These are phyloP conservation scores for Triticum timopheevii DNA, from an alignment of 176 grass and related monocot genomes.

Conservation along the genomic window DNA sequence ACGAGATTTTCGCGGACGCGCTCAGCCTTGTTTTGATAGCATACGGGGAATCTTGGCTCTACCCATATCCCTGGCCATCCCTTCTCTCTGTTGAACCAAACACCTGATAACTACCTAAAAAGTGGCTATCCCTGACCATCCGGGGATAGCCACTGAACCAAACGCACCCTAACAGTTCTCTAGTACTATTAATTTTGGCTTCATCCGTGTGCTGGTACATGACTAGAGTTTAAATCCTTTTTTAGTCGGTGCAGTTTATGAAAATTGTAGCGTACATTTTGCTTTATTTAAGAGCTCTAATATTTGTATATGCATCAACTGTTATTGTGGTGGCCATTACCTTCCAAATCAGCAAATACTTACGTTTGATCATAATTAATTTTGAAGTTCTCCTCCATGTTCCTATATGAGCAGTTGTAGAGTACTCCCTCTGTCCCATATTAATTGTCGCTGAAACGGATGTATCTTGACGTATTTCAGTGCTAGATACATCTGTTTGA, in stretches of 20 bases:
- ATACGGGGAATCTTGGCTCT: too few species aligned
- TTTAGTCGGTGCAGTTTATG: neutral
- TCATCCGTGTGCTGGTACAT: neutral
- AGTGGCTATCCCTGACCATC: too few species aligned
- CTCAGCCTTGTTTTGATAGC: too few species aligned
- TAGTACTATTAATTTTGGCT: slow-evolving; percentile 11
- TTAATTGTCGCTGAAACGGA: too few species aligned
- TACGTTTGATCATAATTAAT: neutral
- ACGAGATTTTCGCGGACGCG: too few species aligned
- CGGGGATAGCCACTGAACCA: too few species aligned
- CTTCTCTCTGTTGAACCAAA: too few species aligned
- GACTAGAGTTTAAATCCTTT: neutral
- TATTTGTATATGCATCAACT: neutral
- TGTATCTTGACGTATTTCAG: too few species aligned
- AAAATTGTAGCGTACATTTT: neutral
- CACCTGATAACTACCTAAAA: too few species aligned
- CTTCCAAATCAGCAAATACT: neutral
- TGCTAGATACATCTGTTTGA: too few species aligned
- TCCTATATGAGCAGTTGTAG: neutral
- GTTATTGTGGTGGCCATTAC: neutral
- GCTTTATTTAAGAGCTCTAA: neutral
- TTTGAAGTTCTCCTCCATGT: neutral
- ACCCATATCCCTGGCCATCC: too few species aligned
- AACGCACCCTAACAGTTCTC: neutral
- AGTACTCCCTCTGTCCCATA: too few species aligned